A percentile compares a stretch with the other conserved stretches of the same genome.
Evolutionary conservation across 805 yeast genomes (phyloP).

Genomic region (Cyberlindnera saturnus): DNA sequence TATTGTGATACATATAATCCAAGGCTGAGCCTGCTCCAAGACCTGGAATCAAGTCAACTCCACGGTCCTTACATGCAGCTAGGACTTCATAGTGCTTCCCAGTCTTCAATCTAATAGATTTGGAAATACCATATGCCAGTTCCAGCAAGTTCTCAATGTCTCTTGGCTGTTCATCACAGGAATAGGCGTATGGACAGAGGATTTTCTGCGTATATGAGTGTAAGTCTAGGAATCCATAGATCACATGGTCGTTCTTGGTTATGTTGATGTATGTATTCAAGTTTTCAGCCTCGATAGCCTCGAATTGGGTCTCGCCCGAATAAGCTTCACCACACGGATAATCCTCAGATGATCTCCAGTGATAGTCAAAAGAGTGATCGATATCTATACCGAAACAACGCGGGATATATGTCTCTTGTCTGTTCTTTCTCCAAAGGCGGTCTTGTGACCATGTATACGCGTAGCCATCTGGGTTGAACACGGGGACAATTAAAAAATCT

Average conservation of each 20-base stretch:
- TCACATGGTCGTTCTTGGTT: conserved; percentile 42
- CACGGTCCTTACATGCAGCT: conserved; percentile 77
- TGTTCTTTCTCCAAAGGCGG: conserved; percentile 83
- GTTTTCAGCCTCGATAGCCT: conserved; percentile 50
- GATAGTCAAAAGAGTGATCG: conserved; percentile 76
- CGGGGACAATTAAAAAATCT: conserved; percentile 76
- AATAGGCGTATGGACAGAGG: conserved; percentile 75
- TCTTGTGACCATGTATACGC: conserved; percentile 75
- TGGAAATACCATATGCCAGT: conserved; percentile 73
- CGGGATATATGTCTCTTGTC: conserved; percentile 66
- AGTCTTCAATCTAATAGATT: conserved; percentile 56
- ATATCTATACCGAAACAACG: conserved; percentile 79
- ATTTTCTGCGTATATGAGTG: conserved; percentile 85
- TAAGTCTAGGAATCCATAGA: conserved; percentile 74
- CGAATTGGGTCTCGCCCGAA: conserved; percentile 69
- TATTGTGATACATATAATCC: conserved; percentile 78
- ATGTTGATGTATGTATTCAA: conserved; percentile 42
- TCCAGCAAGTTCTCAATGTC: conserved; percentile 79
- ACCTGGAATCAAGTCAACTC: conserved; percentile 65
- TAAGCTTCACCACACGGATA: conserved; percentile 82
- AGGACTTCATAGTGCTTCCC: conserved; percentile 65
- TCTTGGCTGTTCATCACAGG: conserved; percentile 67
- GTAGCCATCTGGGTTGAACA: conserved; percentile 89
- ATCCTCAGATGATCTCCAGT: conserved; percentile 57
- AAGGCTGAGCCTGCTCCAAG: conserved; percentile 75